Evolutionary conservation across 176 grass and related monocot genomes (phyloP), one percentile per base, ranked within the genome.

Genomic region (Oryza glumipatula): DNA sequence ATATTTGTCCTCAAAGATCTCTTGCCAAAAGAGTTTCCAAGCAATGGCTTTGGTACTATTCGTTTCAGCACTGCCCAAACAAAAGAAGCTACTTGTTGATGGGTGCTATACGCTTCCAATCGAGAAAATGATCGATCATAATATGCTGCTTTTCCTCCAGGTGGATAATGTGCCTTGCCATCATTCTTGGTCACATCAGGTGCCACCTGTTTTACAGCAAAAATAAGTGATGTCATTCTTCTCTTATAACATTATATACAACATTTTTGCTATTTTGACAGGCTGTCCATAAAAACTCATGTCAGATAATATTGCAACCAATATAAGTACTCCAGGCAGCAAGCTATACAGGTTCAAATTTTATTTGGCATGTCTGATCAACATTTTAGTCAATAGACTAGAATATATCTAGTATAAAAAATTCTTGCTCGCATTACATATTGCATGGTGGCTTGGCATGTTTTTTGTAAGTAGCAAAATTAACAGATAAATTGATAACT

Each of bases 81-180:
- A 86, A 98, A 98, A 76, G 95, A 91, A 78, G 85, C 80, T 44
- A 98, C 93, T 85, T 95, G 82, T 23, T 95, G 85, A 67, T 92
- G 80, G 71, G 88, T 91, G 72, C 68, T 93, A 67, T 89, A 98
- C 79, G 80, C 90, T 82, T 88, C 86, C 71, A 87, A 76, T 17
- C 63, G 90, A 79, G 67, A 51, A 88, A 72, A 83, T 70, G 79
- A 71, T 70, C 77, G 41, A 72, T 86, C 74, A 83, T 4, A 24
- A 58, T 54, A 51, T 86, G 72, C 5, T 28, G 70, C 41, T 58
- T 88, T 77, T 47, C 36, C 82, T 85, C 33, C 67, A 61, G 9
- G 1, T 67, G 65, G 43, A 87, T 32, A 43, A 6, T 70, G 44
- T 19, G 43, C 33, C 58, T 54, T 65, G 36, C 19, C 64, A 51